These are phyloP conservation scores for Gracilaria vermiculophylla DNA, from an alignment of 23 red algal genomes.

Conservation along the genomic window DNA sequence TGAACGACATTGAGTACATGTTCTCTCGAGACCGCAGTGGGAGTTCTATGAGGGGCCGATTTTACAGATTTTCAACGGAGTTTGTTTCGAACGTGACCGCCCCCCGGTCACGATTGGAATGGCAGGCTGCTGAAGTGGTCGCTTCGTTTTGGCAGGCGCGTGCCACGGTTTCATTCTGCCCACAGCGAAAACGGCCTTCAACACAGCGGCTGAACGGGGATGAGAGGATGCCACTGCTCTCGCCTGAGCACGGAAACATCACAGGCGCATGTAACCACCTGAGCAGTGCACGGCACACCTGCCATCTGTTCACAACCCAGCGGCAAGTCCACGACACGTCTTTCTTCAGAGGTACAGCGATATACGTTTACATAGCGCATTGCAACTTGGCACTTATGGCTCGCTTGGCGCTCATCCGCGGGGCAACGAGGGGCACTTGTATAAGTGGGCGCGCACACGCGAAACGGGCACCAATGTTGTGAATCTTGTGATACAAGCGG, in stretches of 20 bases:
- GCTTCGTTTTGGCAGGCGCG: no score
- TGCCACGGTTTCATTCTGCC: no score
- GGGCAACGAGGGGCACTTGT: neutral
- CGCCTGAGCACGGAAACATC: slow-evolving; percentile 4
- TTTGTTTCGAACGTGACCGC: no score
- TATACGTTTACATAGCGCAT: neutral
- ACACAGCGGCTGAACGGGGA: slow-evolving; percentile 7
- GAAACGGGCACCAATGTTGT: slow-evolving; percentile 21
- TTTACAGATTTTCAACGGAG: no score
- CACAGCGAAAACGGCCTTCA: neutral
- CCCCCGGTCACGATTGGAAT: no score
- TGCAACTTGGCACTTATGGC: slow-evolving; percentile 5
- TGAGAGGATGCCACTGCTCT: neutral
- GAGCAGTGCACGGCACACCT: neutral
- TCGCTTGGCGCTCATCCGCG: neutral
- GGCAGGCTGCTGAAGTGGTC: no score
- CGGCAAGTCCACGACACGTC: neutral
- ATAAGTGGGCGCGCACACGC: slow-evolving; percentile 11
- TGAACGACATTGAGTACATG: no score
- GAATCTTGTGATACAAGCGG: neutral
- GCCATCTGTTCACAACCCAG: neutral
- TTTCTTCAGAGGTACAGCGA: neutral
- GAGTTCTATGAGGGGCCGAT: no score
- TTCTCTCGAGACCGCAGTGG: no score
- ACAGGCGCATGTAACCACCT: slow-evolving; percentile 1